Evolutionary conservation across 805 yeast species (phyloP), one percentile per base, ranked within the genome.

Genomic region (Lipomyces japonicus): DNA sequence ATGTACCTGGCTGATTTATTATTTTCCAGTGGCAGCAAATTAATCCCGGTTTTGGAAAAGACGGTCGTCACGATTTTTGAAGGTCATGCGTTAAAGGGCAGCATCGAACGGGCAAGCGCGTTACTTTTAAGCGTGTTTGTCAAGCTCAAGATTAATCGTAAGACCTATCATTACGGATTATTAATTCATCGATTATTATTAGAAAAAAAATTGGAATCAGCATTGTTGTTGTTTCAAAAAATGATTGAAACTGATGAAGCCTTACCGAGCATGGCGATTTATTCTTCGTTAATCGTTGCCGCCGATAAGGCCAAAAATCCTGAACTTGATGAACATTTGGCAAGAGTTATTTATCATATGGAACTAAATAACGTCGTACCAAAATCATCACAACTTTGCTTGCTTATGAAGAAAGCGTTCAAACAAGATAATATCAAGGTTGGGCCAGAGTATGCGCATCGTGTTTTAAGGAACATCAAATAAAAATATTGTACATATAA

Each of bases 1-100:
- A 52, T 50, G 57, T n/a, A 25, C 18, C 25, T 52, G 7, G 55
- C 41, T 4, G 54, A 52, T 18, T 3, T 14, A 12, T 16, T 52
- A 23, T 41, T 39, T 39, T 18, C 9, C 30, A 28, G 32, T 26
- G 25, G 42, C 34, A 7, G 39, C 14, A 24, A 32, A 22, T 24
- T 39, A 6, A 25, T 44, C 23, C 40, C 47, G 23, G 37, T 48
- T 3, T 6, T 37, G 35, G 36, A 53, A 18, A 30, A 31, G 21
- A 51, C 55, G n/a, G 24, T 44, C 19, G n/a, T 23, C 24, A 22
- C 35, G n/a, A 19, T 52, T 12, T 28, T 42, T n/a, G 53, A 50
- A 18, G 50, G 47, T 18, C 50, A 48, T 24, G 42, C 50, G 18
- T 14, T 25, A 21, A 44, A 52, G 31, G 57, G 57, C 18, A 32